Evolutionary conservation across 2,329 filamentous ascomycete genomes (phyloP), one percentile per base, ranked within the genome.

Genomic region (Exophiala aquamarina): DNA sequence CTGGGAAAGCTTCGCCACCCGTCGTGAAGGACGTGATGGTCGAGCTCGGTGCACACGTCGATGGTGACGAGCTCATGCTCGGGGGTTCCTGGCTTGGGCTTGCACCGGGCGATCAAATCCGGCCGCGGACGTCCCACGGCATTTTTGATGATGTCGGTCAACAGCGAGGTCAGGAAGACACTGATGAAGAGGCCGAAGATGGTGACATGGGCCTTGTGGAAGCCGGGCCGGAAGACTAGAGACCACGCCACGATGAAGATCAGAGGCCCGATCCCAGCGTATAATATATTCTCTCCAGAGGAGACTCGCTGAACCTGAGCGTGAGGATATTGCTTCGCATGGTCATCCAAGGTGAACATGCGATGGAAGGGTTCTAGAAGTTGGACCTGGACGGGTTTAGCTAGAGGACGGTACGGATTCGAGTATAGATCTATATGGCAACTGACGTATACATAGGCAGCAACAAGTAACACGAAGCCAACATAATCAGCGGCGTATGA

Each of bases 71-170:
- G 67, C 23, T 68, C 60, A 54, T 82, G 71, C 41, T 68, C 68
- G 0, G 81, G 75, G 0, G 81, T 82, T 6, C 75, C 78, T 11
- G 73, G 65, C 46, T 66, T 70, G 1, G 93, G 91, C 55, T 87
- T 84, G 70, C 93, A 98, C 29, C 93, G 83, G n/a, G 86, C 83
- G 33, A 97, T 81, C 28, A 96, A 72, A 67, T 97, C 92, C 3
- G 92, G 92, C 5, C 92, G 81, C 21, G 90, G 89, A 9, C 89
- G 74, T 7, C 89, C 89, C 19, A 92, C 87, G 8, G 86, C 79
- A 63, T 95, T 95, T 70, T 98, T 98, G 63, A 97, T 77, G 20
- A 92, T 72, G 64, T 97, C 91, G 35, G 93, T 97, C 34, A 97
- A 74, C 66, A 96, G 86, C 4, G 82, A 79, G 0, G 89, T 86